Evolutionary conservation across 2,329 filamentous ascomycete species (phyloP), one percentile per base, ranked within the genome.

Genomic region (Sclerotinia minor): DNA sequence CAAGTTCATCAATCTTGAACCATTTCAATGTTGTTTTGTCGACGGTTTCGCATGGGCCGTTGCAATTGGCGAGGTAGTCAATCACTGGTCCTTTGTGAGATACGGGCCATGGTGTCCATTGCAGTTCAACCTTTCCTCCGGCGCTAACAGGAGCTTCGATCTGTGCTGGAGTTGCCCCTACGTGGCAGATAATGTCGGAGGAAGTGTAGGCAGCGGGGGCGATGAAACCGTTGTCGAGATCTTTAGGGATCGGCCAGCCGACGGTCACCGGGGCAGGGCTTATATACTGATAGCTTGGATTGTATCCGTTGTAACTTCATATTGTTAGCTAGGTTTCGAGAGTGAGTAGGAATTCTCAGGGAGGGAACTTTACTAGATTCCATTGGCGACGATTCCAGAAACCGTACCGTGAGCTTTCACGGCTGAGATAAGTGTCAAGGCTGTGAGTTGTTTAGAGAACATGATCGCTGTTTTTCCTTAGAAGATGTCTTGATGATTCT

Each of bases 51-150:
- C 81, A 83, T 7, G 78, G 76, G 32, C 80, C 79, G 38, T 76
- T 74, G 68, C 76, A 77, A 53, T 76, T 77, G 9, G 76, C 76
- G 2, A 76, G 67, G 50, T 75, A 75, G 44, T 76, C 74, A 24
- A 76, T 73, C n/a, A 77, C 68, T 1, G 76, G 75, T 0, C 76
- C 76, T 58, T 87, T 82, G 79, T 91, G 85, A 66, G 81, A 83
- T 13, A 83, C 80, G n/a, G 88, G 88, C 89, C 89, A 91, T 13
- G 71, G 69, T 68, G 82, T 85, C 89, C 88, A 91, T 73, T 85
- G 82, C 60, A 91, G 78, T 68, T 84, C 79, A 72, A 91, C 76
- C 11, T 80, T 81, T 71, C 81, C 80, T 70, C 89, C 89, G 19
- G 88, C 89, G n/a, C 81, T 79, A 49, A 89, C 83, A n/a, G 82